phyloP scores from a whole-genome alignment of 495 filamentous ascomycete species.

The Podospora fimiseda region DNA sequence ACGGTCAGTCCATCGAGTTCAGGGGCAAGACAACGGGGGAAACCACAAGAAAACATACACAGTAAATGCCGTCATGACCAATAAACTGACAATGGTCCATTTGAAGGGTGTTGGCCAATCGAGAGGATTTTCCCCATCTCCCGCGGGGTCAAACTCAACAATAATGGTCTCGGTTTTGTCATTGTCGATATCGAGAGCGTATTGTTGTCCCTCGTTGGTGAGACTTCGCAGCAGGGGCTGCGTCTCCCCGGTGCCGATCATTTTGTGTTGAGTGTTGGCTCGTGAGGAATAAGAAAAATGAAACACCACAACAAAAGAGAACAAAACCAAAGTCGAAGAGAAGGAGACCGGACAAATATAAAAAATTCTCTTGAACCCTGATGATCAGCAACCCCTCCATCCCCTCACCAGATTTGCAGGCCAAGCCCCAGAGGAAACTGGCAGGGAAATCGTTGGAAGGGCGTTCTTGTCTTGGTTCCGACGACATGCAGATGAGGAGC shows the following conservation, averaged over 20 bases:
- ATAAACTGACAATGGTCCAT: slow-evolving; percentile 40
- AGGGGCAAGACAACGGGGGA: background rate
- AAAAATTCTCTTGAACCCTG: no score
- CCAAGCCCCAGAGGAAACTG: no score
- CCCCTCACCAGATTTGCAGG: no score
- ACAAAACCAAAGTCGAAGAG: background rate
- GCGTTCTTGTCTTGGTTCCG: no score
- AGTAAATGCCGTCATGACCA: slow-evolving; percentile 48
- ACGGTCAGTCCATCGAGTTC: background rate
- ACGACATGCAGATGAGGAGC: no score
- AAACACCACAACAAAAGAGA: no score
- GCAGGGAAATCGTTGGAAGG: background rate
- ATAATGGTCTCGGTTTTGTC: slow-evolving; percentile 20
- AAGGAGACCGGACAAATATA: no score
- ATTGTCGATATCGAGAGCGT: background rate
- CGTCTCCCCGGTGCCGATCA: slow-evolving; percentile 4
- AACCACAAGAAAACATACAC: slow-evolving; percentile 35
- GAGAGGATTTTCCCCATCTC: slow-evolving; percentile 48
- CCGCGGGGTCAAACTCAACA: slow-evolving; percentile 41
- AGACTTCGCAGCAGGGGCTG: slow-evolving; percentile 8
- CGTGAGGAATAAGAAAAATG: background rate
- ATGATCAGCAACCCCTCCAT: no score
- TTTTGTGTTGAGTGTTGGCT: background rate
- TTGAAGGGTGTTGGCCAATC: slow-evolving; percentile 47
- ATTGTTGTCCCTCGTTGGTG: slow-evolving; percentile 13